Conservation (phyloP, 257 asterid species). For the Nicotiana noctiflora region DNA sequence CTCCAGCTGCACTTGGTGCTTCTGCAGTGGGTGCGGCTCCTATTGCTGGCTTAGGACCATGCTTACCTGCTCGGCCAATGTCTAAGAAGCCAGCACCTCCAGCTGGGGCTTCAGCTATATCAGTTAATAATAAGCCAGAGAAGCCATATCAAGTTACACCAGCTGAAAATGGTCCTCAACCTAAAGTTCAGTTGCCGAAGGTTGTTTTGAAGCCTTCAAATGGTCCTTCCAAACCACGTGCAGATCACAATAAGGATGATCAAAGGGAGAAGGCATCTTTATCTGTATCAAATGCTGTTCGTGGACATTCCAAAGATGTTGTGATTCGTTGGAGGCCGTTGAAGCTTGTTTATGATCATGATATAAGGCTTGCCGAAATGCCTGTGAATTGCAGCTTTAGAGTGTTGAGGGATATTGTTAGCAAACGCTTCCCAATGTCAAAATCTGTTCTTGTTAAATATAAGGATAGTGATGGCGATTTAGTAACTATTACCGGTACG, state of each 20-base stretch:
- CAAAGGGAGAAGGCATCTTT: slow-evolving; percentile 26
- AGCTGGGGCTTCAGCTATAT: slow-evolving; percentile 20
- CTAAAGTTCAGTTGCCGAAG: slow-evolving; percentile 48
- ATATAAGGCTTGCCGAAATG: slow-evolving; percentile 86
- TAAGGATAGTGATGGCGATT: slow-evolving; percentile 78
- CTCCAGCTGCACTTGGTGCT: slow-evolving; percentile 99
- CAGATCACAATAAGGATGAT: slow-evolving; percentile 29
- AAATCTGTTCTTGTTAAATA: slow-evolving; percentile 73
- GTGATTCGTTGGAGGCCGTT: slow-evolving; percentile 45
- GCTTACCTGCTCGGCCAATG: slow-evolving; percentile 78
- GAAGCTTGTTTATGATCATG: slow-evolving; percentile 93
- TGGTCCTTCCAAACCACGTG: slow-evolving; percentile 42
- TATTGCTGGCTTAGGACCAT: slow-evolving; percentile 82
- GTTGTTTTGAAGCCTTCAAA: slow-evolving; percentile 68
- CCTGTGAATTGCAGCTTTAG: slow-evolving; percentile 64
- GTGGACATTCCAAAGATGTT: slow-evolving; percentile 26
- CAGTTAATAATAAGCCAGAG: slow-evolving; percentile 44
- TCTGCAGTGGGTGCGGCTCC: slow-evolving; percentile 97
- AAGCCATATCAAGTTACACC: slow-evolving; percentile 31
- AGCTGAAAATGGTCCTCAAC: slow-evolving; percentile 51
- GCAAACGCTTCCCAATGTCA: slow-evolving; percentile 76
- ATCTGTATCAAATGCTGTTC: slow-evolving; percentile 6
- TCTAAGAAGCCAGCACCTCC: slow-evolving; percentile 51
- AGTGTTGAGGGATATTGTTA: slow-evolving; percentile 65
- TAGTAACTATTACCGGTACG: slow-evolving; percentile 75